These are phyloP conservation scores for Pestalotiopsis sp. DNA, from an alignment of 2,329 filamentous ascomycete genomes.

Conservation along the genomic window DNA sequence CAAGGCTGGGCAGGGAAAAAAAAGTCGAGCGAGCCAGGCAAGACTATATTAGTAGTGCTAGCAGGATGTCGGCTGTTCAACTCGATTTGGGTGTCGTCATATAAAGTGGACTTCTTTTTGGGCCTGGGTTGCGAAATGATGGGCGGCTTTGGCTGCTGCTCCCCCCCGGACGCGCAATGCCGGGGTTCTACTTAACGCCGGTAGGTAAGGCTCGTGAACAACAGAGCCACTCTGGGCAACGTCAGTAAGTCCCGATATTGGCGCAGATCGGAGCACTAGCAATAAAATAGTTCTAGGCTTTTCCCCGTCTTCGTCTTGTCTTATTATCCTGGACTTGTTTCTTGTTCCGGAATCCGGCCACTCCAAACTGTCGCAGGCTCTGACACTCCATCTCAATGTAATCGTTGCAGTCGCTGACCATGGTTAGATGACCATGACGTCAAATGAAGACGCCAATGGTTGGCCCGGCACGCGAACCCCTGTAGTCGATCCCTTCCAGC, in stretches of 20 bases:
- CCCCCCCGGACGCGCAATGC: neutral
- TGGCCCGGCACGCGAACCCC: neutral
- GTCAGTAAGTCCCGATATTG: constrained; percentile 1
- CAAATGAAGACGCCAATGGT: neutral
- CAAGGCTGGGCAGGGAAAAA: neutral
- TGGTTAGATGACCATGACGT: constrained; percentile 6
- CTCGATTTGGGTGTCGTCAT: constrained; percentile 3
- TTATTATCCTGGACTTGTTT: neutral
- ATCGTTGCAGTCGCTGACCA: neutral
- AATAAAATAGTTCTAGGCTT: neutral
- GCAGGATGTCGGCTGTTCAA: neutral
- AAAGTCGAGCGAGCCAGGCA: neutral
- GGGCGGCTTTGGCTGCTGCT: neutral
- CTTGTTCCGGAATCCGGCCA: neutral
- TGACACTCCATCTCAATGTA: neutral
- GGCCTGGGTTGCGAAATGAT: neutral
- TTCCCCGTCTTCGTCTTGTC: neutral
- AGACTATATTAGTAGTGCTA: neutral
- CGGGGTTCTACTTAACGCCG: neutral
- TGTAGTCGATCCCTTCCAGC: neutral
- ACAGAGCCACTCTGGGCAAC: constrained; percentile 2
- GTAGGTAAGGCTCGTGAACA: neutral
- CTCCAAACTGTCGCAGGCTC: neutral
- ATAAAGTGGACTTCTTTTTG: constrained; percentile 8
- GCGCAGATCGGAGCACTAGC: neutral